Conservation (phyloP, 2,329 filamentous ascomycete genomes). For the Gnomoniopsis smithogilvyi region DNA sequence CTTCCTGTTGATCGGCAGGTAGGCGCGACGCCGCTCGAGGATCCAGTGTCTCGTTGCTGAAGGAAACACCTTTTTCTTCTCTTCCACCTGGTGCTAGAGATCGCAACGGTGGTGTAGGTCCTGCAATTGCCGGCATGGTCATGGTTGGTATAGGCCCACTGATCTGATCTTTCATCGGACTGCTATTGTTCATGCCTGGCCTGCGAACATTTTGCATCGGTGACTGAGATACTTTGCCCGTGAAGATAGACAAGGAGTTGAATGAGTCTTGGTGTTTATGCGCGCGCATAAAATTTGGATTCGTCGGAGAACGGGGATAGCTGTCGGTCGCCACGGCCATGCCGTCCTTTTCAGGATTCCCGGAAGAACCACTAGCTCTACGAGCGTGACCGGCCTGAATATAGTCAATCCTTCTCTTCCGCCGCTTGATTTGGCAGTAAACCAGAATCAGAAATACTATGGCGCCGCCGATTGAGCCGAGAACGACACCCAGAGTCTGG, state of each 20-base stretch:
- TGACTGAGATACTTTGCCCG: conserved; percentile 47
- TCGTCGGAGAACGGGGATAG: conserved; percentile 29
- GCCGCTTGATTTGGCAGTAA: conserved; percentile 65
- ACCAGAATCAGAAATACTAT: conserved; percentile 67
- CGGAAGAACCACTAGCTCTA: conserved; percentile 37
- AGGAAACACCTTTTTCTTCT: conserved; percentile 41
- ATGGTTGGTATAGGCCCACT: conserved; percentile 57
- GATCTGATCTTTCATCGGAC: conserved; percentile 61
- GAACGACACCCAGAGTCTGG: conserved; percentile 72
- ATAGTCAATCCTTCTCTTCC: conserved; percentile 53
- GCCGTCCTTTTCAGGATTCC: conserved; percentile 53
- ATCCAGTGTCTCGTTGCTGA: conserved; percentile 30
- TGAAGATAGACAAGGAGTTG: conserved; percentile 63
- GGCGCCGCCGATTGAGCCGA: conserved; percentile 77
- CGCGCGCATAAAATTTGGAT: conserved; percentile 41
- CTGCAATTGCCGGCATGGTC: conserved; percentile 42
- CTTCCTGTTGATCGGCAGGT: conserved; percentile 35
- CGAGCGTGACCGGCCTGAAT: conserved; percentile 43
- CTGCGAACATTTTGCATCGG: conserved; percentile 6
- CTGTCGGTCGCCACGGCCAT: conserved; percentile 43
- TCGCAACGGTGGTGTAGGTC: conserved; percentile 12
- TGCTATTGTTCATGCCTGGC: conserved; percentile 33
- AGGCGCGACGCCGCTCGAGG: conserved; percentile 33
- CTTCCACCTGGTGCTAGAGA: conserved; percentile 24
- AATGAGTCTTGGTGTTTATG: conserved; percentile 54